Percentiles rank a stretch among this genome's conserved stretches.
These are phyloP conservation scores for Cercospora zeae-maydis DNA, from an alignment of 2,329 filamentous ascomycete species.

Conservation along the genomic window DNA sequence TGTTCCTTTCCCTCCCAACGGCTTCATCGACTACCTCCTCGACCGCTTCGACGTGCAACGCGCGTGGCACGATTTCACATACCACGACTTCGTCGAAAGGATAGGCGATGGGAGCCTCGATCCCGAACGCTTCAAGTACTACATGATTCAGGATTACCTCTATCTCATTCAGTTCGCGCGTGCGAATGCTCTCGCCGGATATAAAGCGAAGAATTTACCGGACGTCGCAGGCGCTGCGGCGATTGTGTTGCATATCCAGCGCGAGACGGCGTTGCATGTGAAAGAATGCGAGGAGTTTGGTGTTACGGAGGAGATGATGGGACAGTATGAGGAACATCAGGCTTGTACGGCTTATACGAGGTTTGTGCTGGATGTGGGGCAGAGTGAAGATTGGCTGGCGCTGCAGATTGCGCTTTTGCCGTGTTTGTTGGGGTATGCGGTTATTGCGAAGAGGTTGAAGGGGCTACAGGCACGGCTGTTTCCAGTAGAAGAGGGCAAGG, in stretches of 20 bases:
- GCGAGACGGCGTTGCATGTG: slow-evolving; percentile 77
- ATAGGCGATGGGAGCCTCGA: slow-evolving; percentile 74
- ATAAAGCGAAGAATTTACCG: slow-evolving; percentile 72
- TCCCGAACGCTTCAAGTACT: slow-evolving; percentile 75
- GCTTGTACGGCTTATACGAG: slow-evolving; percentile 76
- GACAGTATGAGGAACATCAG: slow-evolving; percentile 66
- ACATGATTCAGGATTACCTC: slow-evolving; percentile 88
- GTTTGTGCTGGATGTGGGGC: slow-evolving; percentile 84
- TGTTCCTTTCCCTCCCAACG: slow-evolving; percentile 67
- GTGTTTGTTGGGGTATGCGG: slow-evolving; percentile 84
- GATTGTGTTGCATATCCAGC: slow-evolving; percentile 72
- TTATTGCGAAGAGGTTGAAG: slow-evolving; percentile 68
- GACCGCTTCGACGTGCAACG: slow-evolving; percentile 68
- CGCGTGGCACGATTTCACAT: slow-evolving; percentile 71
- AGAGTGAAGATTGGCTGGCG: slow-evolving; percentile 82
- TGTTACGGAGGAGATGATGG: slow-evolving; percentile 68
- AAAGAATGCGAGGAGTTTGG: slow-evolving; percentile 80
- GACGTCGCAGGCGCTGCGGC: slow-evolving; percentile 68
- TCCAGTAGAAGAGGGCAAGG: background rate
- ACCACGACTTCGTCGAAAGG: slow-evolving; percentile 77
- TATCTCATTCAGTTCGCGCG: slow-evolving; percentile 85
- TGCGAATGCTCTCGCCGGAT: slow-evolving; percentile 78
- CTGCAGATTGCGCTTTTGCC: slow-evolving; percentile 81
- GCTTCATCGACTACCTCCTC: slow-evolving; percentile 80
- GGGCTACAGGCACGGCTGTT: slow-evolving; percentile 45